Evolutionary conservation across 805 yeast genomes (phyloP).

Genomic region (Candida sithepensis): DNA sequence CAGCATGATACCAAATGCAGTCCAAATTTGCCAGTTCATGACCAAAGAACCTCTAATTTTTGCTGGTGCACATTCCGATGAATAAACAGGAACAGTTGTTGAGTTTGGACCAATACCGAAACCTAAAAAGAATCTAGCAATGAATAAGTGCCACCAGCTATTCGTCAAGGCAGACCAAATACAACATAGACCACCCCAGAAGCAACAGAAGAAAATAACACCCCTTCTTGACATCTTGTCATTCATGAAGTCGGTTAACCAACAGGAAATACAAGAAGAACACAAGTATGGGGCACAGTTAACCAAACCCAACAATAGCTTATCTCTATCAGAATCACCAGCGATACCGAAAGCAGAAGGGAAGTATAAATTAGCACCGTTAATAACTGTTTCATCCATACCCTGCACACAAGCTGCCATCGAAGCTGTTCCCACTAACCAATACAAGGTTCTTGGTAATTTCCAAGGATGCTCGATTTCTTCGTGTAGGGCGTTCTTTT

Average conservation of each 20-base stretch:
- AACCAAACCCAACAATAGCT: constrained; percentile 59
- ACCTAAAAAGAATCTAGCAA: constrained; percentile 63
- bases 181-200: constrained; percentile 56
- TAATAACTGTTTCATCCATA: constrained; percentile 74
- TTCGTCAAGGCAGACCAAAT: constrained; percentile 67
- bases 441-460: constrained; percentile 44
- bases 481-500: constrained; percentile 44
- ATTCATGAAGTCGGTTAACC: constrained; percentile 61
- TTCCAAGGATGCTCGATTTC: constrained; percentile 47
- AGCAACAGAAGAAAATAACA: constrained; percentile 62
- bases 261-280: constrained; percentile 57
- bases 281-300: constrained; percentile 71
- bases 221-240: constrained; percentile 57
- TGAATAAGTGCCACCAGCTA: constrained; percentile 66
- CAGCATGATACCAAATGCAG: constrained; percentile 71
- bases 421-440: constrained; percentile 60
- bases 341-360: constrained; percentile 53
- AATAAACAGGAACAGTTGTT: constrained; percentile 68
- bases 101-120: constrained; percentile 70
- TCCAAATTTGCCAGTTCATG: constrained; percentile 74
- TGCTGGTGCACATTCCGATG: constrained; percentile 64
- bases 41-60: constrained; percentile 63
- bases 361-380: constrained; percentile 66
- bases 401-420: constrained; percentile 80
- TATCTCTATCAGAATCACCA: constrained; percentile 41